Evolutionary conservation across 2,329 filamentous ascomycete species (phyloP), one percentile per base, ranked within the genome.

Genomic region (Colletotrichum sp.): DNA sequence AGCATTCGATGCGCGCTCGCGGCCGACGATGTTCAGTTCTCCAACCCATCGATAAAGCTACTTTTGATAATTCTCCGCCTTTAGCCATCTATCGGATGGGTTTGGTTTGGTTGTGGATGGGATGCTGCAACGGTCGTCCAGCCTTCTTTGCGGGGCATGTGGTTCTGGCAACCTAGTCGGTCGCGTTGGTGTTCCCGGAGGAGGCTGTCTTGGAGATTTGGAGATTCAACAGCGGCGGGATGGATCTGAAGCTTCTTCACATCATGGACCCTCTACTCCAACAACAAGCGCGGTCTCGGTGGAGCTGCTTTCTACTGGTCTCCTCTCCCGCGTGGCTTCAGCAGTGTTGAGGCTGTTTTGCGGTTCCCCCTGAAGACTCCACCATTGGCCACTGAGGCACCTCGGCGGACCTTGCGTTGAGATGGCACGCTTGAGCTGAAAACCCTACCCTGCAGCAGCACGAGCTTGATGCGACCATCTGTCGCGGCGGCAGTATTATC

Each of bases 141-240:
- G 73, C 73, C 73, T 76, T 76, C 73, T 76, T 76, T 76, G 73
- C 73, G 73, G 73, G 70, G 73, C 70, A 76, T 59, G 73, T 76
- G 73, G 73, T 73, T 76, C 70, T 76, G 44, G 18, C 36, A 68
- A 72, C 69, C 73, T 59, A 60, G 70, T 64, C 57, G 24, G n/a
- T 69, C 44, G 44, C 44, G 44, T 60, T 76, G 73, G 64, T 73
- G 70, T 68, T 72, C 64, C 64, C 34, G 57, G 59, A 64, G 44
- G 64, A 73, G 64, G 70, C 70, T 68, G 36, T 73, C 57, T 73
- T 73, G 70, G 63, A 72, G 69, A 63, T 52, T 76, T 73, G 70
- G 73, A 73, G 73, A 76, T 60, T 76, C 63, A 59, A 34, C 73
- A 76, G 72, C 69, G 36, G 64, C 73, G 44, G 64, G 73, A 76